Evolutionary conservation across 306 rosid species (phyloP), one percentile per base, ranked within the genome.

Genomic region (Vigna trinervia): DNA sequence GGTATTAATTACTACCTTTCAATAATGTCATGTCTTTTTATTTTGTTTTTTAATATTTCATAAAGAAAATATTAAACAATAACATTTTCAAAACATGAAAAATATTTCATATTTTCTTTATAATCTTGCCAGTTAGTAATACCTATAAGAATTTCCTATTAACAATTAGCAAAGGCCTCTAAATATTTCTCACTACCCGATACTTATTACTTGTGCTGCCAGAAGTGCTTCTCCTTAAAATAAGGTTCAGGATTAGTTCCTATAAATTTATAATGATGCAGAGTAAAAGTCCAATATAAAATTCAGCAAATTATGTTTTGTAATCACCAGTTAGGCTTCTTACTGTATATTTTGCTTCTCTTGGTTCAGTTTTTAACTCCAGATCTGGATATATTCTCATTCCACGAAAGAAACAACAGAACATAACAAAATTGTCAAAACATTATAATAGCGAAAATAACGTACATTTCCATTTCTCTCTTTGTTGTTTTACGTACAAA

Each of bases 401-500:
- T 60, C 64, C 72, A 61, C 14, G 3, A 79, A 62, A 39, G 47
- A 41, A 69, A 45, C 60, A 57, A 77, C 9, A 30, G 60, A 57
- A n/a, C 5, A 2, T 34, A 19, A 47, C 34, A 79, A 50, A 50
- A 50, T 41, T 23, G 30, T 30, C 43, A 78, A 47, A 78, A 78
- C 46, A 45, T 43, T 30, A 61, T 66, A 17, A 8, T 39, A 41
- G 69, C 52, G 74, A 67, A 53, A 80, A 66, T 15, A 57, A 58
- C 7, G 57, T 38, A 57, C 74, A 32, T 38, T 56, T 59, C 50
- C 12, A 34, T 8, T 41, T 41, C 6, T 8, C 9, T 36, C 60
- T 69, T 17, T 69, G 66, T 59, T 12, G 12, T 69, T 73, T 60
- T 78, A 81, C 73, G 5, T 51, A 36, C 48, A 41, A 41, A 59